Evolutionary conservation across 1,139 yeast genomes (phyloP).

Genomic region (Taphrina wiesneri): DNA sequence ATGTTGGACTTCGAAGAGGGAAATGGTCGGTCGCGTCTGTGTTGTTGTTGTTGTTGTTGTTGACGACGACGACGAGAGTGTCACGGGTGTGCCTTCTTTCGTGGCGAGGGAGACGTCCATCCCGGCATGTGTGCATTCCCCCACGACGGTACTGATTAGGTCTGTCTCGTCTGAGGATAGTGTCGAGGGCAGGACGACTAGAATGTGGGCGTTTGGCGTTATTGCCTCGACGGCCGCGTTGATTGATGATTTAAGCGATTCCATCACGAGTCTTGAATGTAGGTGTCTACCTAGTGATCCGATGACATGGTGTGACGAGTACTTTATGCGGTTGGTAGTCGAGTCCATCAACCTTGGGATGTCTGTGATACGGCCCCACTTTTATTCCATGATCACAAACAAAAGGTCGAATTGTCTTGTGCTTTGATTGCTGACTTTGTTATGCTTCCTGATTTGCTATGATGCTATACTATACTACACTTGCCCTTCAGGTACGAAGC

Average conservation of each 20-base stretch:
- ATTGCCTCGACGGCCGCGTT: neutral
- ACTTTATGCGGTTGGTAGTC: no score
- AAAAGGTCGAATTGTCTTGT: neutral
- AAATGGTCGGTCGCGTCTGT: neutral
- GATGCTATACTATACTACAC: neutral
- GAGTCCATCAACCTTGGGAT: neutral
- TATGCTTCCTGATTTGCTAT: no score
- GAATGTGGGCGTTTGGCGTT: neutral
- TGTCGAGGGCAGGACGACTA: neutral
- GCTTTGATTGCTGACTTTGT: no score
- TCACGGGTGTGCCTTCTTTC: neutral
- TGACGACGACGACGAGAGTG: neutral
- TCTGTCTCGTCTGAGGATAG: neutral
- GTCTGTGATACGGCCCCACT: neutral
- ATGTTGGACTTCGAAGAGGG: slow-evolving; percentile 14
- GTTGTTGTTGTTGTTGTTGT: neutral
- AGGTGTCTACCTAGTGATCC: no score
- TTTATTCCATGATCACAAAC: neutral
- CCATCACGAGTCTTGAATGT: neutral
- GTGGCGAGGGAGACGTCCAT: neutral
- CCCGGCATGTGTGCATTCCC: neutral
- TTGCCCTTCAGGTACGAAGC: neutral
- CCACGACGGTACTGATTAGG: neutral
- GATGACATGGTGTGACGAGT: no score
- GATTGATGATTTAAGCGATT: neutral